Conservation (phyloP, 306 rosid genomes). For the Cyamopsis tetragonoloba region DNA sequence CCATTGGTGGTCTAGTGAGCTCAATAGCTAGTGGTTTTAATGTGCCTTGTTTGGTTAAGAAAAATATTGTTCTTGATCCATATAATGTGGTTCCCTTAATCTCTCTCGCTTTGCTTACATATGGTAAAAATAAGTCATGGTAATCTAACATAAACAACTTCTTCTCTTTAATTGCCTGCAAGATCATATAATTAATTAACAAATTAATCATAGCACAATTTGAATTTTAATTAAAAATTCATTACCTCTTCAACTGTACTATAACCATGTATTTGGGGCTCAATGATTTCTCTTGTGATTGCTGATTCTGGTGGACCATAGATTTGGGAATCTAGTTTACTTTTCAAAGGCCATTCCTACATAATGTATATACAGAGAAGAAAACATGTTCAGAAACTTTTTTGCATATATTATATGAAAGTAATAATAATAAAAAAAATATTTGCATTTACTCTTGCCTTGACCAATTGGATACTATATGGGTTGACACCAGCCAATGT, state of each 20-base stretch:
- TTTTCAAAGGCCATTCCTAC: slow-evolving; percentile 47
- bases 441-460: slow-evolving; percentile 18
- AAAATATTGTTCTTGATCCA: slow-evolving; percentile 46
- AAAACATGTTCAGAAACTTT: background rate
- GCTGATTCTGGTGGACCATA: slow-evolving; percentile 54
- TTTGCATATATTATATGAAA: background rate
- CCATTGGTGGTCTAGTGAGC: slow-evolving; percentile 33
- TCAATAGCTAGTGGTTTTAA: slow-evolving; percentile 53
- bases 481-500: slow-evolving; percentile 55
- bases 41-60: slow-evolving; percentile 41
- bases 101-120: slow-evolving; percentile 45
- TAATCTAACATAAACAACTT: slow-evolving; percentile 45
- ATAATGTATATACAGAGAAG: background rate
- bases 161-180: slow-evolving; percentile 39
- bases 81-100: slow-evolving; percentile 36
- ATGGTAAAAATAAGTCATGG: slow-evolving; percentile 43
- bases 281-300: slow-evolving; percentile 39
- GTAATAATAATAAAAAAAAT: background rate
- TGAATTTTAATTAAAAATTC: background rate
- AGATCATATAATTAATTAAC: background rate
- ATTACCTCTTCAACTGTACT: slow-evolving; percentile 40
- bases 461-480: slow-evolving; percentile 36
- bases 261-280: slow-evolving; percentile 34
- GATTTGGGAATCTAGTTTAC: slow-evolving; percentile 36
- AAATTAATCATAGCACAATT: background rate